Evolutionary conservation across 352 stramenopile genomes (phyloP), one percentile per base, ranked within the genome.

Genomic region (Globisporangium spinosum): DNA sequence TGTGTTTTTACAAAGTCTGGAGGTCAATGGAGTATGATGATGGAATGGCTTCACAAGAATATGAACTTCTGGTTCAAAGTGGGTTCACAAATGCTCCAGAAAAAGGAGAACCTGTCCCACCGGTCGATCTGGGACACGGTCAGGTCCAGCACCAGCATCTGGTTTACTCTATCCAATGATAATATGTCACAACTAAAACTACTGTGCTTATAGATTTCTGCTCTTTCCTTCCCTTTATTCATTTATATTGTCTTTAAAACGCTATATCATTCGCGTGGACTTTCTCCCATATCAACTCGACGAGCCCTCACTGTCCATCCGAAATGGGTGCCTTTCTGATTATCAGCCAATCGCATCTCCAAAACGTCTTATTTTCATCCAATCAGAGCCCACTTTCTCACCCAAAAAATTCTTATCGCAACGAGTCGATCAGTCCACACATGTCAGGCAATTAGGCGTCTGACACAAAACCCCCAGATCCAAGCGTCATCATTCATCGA

Each of bases 121-220:
- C 53, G 15, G 27, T 13, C 34, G 17, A 35, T 20, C 13, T 60
- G 55, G 27, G 55, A 60, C 54, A 59, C 17, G 53, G 7, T 32
- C 27, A 59, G 54, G 54, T 43, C 55, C 55, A 60, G 7, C 27
- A 34, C 1, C 25, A 58, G 5, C 54, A 59, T 38, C 54, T 59
- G 53, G 23, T 35, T 15, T 35, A 13, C 1, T 58, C 25, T 6
- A n/a, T 58, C 2, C 51, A 20, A 35, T 35, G 10, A 58, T 35
- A n/a, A 20, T 20, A 22, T 35, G 12, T 3, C 13, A 35, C 9
- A 58, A 58, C 29, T 56, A 6, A 56, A 43, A 43, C 12, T 32
- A 0, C 0, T 27, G 2, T 55, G 20, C 1, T 55, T 25, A 38
- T 22, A 53, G 45, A 53, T 53, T 23, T 22, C 6, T 53, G 10